These are phyloP conservation scores for Acorus gramineus DNA, from an alignment of 106 monocot species.

Conservation along the genomic window DNA sequence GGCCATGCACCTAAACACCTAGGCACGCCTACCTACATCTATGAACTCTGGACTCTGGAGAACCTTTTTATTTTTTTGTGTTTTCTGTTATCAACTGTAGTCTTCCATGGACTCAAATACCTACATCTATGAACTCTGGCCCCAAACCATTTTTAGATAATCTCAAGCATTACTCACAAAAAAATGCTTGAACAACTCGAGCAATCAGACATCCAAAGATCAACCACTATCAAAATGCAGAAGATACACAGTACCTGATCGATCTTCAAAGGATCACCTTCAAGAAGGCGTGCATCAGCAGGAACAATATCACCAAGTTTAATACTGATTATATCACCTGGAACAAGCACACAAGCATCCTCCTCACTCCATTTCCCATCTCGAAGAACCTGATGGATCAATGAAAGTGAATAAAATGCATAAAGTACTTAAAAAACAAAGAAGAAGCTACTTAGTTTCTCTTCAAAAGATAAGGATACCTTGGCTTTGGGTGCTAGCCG, in stretches of 20 bases:
- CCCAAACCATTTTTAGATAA: no score
- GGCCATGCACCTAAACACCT: no score
- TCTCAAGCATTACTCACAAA: not conserved
- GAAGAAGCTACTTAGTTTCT: not conserved
- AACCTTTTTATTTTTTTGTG: no score
- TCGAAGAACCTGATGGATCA: conserved; percentile 23
- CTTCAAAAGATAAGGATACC: conserved; percentile 7
- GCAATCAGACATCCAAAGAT: no score
- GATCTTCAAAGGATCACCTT: conserved; percentile 51
- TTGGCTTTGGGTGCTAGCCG: conserved; percentile 45
- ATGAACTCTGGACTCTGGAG: no score
- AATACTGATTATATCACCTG: conserved; percentile 45
- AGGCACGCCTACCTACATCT: no score
- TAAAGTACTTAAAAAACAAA: not conserved
- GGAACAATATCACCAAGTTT: conserved; percentile 58
- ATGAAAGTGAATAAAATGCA: not conserved
- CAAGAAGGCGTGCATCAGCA: conserved; percentile 50
- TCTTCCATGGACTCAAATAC: no score
- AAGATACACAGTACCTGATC: conserved; percentile 28
- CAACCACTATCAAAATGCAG: no score
- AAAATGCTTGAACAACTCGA: not conserved
- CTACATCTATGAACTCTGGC: no score
- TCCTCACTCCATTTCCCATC: conserved; percentile 39
- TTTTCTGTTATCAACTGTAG: no score
- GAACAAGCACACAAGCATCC: conserved; percentile 43